phyloP scores from a whole-genome alignment of 2,329 filamentous ascomycete species.

The Neocucurbitaria cava region DNA sequence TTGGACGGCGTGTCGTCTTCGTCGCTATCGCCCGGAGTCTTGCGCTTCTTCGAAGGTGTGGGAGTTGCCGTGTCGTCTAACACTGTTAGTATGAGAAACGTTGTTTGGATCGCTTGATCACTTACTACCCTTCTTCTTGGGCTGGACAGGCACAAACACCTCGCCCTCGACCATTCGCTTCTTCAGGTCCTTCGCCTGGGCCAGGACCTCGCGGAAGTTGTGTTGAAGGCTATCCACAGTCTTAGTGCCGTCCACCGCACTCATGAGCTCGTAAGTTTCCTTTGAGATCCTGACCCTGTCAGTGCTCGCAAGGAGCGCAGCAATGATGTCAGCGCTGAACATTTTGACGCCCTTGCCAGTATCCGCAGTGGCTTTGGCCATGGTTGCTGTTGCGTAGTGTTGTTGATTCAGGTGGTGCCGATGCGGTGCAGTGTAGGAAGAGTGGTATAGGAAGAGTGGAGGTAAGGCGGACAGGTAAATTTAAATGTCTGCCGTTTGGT shows the following conservation, averaged over 20 bases:
- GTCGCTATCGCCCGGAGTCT: conserved; percentile 8
- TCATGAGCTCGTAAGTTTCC: conserved; percentile 38
- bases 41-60: conserved; percentile 27
- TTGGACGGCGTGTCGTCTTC: conserved; percentile 10
- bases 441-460: conserved; percentile 4
- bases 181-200: conserved; percentile 39
- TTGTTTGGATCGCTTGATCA: background rate
- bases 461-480: background rate
- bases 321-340: conserved; percentile 30
- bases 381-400: conserved; percentile 4
- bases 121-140: conserved; percentile 34
- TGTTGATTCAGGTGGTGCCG: background rate
- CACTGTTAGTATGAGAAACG: conserved; percentile 2
- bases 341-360: conserved; percentile 18
- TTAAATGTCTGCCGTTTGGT: conserved; percentile 5
- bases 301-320: conserved; percentile 31
- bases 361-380: conserved; percentile 19
- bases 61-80: conserved; percentile 16
- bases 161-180: conserved; percentile 32
- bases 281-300: conserved; percentile 25
- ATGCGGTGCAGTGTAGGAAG: conserved; percentile 6
- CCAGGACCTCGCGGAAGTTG: conserved; percentile 29
- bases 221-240: conserved; percentile 37
- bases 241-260: conserved; percentile 30
- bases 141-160: conserved; percentile 27